A percentile compares a stretch with the other conserved stretches of the same genome.
Evolutionary conservation across 192 early-diverging fungal species (phyloP).

Genomic region (Geranomyces variabilis): DNA sequence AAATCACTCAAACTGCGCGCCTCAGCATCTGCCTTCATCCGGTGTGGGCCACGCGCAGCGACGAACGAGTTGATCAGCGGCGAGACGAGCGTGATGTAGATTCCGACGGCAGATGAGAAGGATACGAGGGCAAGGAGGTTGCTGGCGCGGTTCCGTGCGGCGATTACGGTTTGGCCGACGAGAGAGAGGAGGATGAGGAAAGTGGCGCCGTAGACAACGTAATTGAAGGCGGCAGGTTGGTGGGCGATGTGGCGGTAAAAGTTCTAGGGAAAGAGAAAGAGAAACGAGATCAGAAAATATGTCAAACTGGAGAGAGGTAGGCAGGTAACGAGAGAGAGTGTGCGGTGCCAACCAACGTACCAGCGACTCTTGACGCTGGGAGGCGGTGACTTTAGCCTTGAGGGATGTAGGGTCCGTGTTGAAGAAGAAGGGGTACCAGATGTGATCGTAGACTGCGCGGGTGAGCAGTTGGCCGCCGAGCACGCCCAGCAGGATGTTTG

Average conservation of each 20-base stretch:
- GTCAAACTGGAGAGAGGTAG: background rate
- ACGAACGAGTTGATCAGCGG: slow-evolving; percentile 5
- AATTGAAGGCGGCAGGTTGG: slow-evolving; percentile 12
- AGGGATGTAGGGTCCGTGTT: slow-evolving; percentile 11
- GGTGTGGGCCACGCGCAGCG: background rate
- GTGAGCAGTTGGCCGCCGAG: slow-evolving; percentile 30
- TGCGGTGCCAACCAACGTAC: background rate
- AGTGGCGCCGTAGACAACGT: background rate
- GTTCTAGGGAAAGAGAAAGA: background rate
- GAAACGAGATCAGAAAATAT: background rate
- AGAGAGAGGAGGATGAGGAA: slow-evolving; percentile 16
- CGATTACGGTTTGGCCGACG: slow-evolving; percentile 12
- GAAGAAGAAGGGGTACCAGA: background rate
- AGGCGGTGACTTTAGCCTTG: slow-evolving; percentile 24
- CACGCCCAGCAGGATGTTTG: slow-evolving; percentile 26
- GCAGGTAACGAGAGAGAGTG: no score
- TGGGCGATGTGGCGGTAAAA: slow-evolving; percentile 24
- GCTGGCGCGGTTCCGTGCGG: background rate
- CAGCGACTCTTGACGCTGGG: slow-evolving; percentile 25
- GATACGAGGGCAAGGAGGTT: slow-evolving; percentile 20
- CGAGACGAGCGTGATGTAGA: slow-evolving; percentile 5
- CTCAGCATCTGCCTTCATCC: slow-evolving; percentile 23
- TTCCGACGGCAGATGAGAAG: slow-evolving; percentile 4
- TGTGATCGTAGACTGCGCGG: slow-evolving; percentile 23
- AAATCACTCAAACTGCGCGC: slow-evolving; percentile 7